Evolutionary conservation across 352 stramenopile genomes (phyloP).

Genomic region (Hyaloperonospora brassicae): DNA sequence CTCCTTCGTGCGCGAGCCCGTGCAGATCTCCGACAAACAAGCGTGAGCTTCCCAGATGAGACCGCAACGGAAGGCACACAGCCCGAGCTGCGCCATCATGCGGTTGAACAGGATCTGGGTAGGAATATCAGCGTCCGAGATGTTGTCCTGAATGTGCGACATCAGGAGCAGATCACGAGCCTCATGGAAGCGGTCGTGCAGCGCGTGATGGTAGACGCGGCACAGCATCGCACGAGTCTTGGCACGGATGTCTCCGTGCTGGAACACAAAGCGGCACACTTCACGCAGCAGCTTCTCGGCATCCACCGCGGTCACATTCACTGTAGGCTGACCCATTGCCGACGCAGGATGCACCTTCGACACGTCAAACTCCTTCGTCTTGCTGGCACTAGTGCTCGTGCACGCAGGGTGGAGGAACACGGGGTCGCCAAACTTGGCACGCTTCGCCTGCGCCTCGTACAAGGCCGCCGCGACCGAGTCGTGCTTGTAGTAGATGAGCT

Average conservation of each 20-base stretch:
- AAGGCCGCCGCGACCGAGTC: conserved; percentile 85
- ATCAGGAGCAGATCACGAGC: conserved; percentile 98
- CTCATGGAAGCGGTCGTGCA: conserved; percentile 98
- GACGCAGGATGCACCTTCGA: conserved; percentile 67
- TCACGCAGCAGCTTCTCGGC: conserved; percentile 81
- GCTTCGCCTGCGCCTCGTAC: conserved; percentile 71
- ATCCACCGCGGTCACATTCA: conserved; percentile 50
- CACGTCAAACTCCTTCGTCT: conserved; percentile 48
- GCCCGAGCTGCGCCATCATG: conserved; percentile 89
- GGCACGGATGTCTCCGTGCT: conserved; percentile 87
- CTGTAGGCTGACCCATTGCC: conserved; percentile 57
- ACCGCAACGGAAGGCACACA: conserved; percentile 94
- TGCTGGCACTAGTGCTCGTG: conserved; percentile 42
- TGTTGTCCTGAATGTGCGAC: conserved; percentile 96
- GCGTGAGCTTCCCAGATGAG: conserved; percentile 94
- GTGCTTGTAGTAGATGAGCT: conserved; percentile 97
- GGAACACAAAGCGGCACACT: conserved; percentile 91
- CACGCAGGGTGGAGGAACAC: conserved; percentile 83
- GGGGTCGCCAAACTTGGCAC: conserved; percentile 78
- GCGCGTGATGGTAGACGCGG: conserved; percentile 96
- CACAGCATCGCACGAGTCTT: conserved; percentile 97
- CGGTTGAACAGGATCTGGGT: conserved; percentile 98
- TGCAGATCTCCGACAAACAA: conserved; percentile 96
- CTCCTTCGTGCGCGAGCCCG: conserved; percentile 89
- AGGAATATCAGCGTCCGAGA: conserved; percentile 87